These are phyloP conservation scores for Apiotrichum brassicae DNA, from an alignment of 1,284 basidiomycete genomes.

Conservation along the genomic window DNA sequence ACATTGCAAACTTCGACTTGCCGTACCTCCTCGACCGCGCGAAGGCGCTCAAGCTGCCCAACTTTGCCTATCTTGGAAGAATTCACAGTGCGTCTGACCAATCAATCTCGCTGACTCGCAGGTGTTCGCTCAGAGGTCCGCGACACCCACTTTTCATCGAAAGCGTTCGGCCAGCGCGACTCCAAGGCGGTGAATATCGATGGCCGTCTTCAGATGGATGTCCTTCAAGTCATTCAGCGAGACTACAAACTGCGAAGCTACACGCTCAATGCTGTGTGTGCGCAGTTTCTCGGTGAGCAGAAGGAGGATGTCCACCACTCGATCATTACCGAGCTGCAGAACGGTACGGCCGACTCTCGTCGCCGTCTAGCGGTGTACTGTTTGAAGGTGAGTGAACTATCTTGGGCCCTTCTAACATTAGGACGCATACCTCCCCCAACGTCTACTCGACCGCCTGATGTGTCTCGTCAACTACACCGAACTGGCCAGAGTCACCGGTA, in stretches of 20 bases:
- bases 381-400: constrained; percentile 61
- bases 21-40: constrained; percentile 89
- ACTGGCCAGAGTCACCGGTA: constrained; percentile 92
- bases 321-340: constrained; percentile 92
- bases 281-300: constrained; percentile 91
- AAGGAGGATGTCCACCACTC: constrained; percentile 97
- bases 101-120: constrained; percentile 36
- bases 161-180: constrained; percentile 89
- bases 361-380: constrained; percentile 90
- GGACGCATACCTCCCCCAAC: constrained; percentile 94
- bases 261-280: constrained; percentile 90
- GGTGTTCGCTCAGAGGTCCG: constrained; percentile 70
- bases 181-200: constrained; percentile 86
- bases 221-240: constrained; percentile 92
- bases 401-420: constrained; percentile 37
- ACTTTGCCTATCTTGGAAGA: constrained; percentile 72
- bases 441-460: constrained; percentile 92
- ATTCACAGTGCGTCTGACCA: constrained; percentile 58
- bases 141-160: constrained; percentile 91
- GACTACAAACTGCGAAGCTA: constrained; percentile 93
- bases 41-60: constrained; percentile 62
- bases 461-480: constrained; percentile 94
- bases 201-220: constrained; percentile 83
- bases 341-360: constrained; percentile 83
- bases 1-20: constrained; percentile 84